Evolutionary conservation across 2,329 filamentous ascomycete species (phyloP).

Genomic region (Sporothrix humicola): DNA sequence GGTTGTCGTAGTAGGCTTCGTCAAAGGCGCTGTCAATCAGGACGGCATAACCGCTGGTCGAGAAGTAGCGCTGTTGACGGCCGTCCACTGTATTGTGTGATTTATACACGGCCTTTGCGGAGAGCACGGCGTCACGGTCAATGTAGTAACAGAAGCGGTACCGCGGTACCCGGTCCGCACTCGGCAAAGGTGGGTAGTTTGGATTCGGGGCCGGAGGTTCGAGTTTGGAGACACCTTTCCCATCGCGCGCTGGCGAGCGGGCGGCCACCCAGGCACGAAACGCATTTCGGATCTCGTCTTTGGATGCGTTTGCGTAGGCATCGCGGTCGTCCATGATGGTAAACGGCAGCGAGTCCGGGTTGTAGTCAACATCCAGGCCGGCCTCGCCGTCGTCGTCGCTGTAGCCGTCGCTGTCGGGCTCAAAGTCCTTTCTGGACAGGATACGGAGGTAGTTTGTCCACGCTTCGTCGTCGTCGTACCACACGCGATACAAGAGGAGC

Average conservation of each 20-base stretch:
- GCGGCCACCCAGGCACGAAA: conserved; percentile 5
- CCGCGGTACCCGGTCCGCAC: no score
- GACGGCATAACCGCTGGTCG: not conserved
- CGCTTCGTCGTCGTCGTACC: conserved; percentile 6
- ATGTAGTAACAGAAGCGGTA: no score
- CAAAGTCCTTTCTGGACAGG: not conserved
- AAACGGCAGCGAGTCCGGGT: not conserved
- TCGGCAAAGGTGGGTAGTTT: no score
- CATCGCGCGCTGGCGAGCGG: not conserved
- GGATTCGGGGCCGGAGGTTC: no score
- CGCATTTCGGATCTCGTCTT: not conserved
- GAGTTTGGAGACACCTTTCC: no score
- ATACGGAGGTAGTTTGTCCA: not conserved
- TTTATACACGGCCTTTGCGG: no score
- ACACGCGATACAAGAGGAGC: not conserved
- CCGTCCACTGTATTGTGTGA: no score
- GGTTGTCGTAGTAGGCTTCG: conserved; percentile 6
- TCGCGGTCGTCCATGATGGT: conserved; percentile 6
- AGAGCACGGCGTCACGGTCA: no score
- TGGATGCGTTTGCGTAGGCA: not conserved
- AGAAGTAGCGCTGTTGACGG: not conserved
- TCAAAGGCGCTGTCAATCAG: not conserved
- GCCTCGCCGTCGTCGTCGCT: not conserved
- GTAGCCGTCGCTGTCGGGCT: not conserved
- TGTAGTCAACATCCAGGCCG: not conserved